These are phyloP conservation scores for Apophysomyces elegans DNA, from an alignment of 371 early-diverging fungal genomes.

Conservation along the genomic window DNA sequence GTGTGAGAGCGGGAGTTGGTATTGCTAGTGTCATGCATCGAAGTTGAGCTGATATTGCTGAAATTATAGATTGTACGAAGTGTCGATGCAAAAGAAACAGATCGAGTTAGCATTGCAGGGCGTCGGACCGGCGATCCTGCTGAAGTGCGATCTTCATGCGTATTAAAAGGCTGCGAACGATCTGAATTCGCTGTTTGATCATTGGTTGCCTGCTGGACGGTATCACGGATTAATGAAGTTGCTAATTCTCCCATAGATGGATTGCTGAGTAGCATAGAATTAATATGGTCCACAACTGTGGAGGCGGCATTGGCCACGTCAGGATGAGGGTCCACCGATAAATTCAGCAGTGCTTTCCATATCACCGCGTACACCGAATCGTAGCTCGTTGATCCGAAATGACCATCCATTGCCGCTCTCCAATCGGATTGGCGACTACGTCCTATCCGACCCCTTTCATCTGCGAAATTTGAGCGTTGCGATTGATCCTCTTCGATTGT, in stretches of 20 bases:
- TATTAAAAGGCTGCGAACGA: conserved; percentile 32
- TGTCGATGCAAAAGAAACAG: conserved; percentile 55
- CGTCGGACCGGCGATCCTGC: conserved; percentile 22
- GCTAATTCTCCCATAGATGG: conserved; percentile 46
- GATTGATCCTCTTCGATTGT: conserved; percentile 64
- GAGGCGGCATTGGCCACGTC: conserved; percentile 70
- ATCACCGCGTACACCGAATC: conserved; percentile 65
- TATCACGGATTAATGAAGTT: conserved; percentile 37
- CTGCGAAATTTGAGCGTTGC: conserved; percentile 20
- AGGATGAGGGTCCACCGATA: conserved; percentile 81
- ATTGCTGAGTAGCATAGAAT: conserved; percentile 50
- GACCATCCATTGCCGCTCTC: conserved; percentile 31
- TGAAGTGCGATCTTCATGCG: conserved; percentile 20
- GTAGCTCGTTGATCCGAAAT: conserved; percentile 49
- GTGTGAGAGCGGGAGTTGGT: conserved; percentile 16
- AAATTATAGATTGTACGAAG: conserved; percentile 55
- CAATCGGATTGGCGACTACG: conserved; percentile 33
- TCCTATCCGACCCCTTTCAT: conserved; percentile 24
- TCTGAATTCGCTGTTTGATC: conserved; percentile 17
- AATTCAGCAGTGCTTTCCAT: conserved; percentile 79
- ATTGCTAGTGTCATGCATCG: conserved; percentile 20
- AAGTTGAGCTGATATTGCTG: conserved; percentile 29
- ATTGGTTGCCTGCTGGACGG: conserved; percentile 24
- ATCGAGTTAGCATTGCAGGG: conserved; percentile 46
- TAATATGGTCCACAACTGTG: conserved; percentile 76